Percentiles rank a stretch among this genome's conserved stretches.
Evolutionary conservation across 257 asterid genomes (phyloP).

Genomic region (Cruciata laevipes): DNA sequence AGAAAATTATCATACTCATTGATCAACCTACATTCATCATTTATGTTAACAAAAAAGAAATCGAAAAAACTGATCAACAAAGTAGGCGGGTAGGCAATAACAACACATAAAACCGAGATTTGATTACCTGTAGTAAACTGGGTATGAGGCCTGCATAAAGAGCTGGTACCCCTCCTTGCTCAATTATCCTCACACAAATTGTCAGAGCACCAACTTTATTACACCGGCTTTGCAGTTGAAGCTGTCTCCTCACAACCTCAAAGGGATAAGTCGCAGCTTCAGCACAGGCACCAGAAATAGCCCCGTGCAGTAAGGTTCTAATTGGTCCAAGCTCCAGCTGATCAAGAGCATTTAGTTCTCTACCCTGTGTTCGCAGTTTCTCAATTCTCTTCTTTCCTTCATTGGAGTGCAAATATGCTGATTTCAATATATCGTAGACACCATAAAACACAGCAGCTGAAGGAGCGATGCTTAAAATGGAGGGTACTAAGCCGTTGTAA

Average conservation of each 20-base stretch:
- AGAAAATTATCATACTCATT: too few relatives aligned
- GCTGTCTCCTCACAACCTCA: conserved; percentile 92
- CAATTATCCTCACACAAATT: conserved; percentile 58
- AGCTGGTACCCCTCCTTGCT: conserved; percentile 83
- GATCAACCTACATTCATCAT: neutral
- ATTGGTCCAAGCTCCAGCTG: conserved; percentile 86
- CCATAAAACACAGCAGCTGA: conserved; percentile 97
- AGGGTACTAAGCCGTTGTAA: conserved; percentile 86
- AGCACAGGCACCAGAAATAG: conserved; percentile 96
- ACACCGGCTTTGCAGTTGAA: conserved; percentile 79
- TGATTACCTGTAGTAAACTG: conserved; percentile 80
- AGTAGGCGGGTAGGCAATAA: too few relatives aligned
- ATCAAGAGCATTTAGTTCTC: conserved; percentile 73
- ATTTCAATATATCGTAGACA: conserved; percentile 81
- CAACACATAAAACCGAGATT: too few relatives aligned
- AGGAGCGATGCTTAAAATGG: conserved; percentile 94
- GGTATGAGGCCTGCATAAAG: conserved; percentile 92
- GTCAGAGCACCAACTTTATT: conserved; percentile 64
- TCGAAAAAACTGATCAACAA: too few relatives aligned
- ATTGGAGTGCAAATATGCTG: conserved; percentile 70
- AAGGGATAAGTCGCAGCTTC: conserved; percentile 95
- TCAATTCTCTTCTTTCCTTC: conserved; percentile 72
- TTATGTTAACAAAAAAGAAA: neutral
- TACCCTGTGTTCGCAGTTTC: conserved; percentile 51
- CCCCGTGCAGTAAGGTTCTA: conserved; percentile 88